phyloP scores from a whole-genome alignment of 78 protist species.

The Fonticula alba region DNA sequence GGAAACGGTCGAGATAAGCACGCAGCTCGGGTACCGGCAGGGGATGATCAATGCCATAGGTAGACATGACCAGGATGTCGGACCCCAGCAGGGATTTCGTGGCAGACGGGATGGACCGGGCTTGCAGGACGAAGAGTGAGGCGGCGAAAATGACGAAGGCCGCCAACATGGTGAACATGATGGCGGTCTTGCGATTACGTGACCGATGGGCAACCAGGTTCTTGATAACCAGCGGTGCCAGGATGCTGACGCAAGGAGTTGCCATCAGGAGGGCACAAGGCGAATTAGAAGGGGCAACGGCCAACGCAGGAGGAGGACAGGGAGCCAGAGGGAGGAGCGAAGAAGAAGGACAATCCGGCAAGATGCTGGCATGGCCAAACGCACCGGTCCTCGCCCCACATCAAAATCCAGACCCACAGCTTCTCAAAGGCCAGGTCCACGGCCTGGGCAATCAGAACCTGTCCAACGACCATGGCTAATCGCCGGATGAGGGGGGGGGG shows the following conservation, averaged over 20 bases:
- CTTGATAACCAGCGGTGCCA: conserved; percentile 31
- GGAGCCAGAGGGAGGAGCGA: not conserved
- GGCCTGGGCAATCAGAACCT: conserved; percentile 36
- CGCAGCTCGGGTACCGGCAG: too few relatives aligned
- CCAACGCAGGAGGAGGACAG: conserved; percentile 15
- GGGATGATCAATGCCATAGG: conserved; percentile 2
- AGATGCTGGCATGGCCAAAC: not conserved
- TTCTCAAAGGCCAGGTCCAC: conserved; percentile 34
- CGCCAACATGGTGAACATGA: conserved; percentile 56
- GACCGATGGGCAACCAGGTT: conserved; percentile 41
- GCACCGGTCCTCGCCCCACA: conserved; percentile 7
- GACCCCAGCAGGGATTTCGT: conserved; percentile 35
- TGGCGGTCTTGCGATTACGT: conserved; percentile 55
- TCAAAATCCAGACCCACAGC: not conserved
- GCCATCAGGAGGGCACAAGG: not conserved
- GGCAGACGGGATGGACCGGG: conserved; percentile 21
- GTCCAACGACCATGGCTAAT: conserved; percentile 46
- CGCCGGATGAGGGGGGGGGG: too few relatives aligned
- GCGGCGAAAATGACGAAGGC: conserved; percentile 71
- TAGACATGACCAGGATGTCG: conserved; percentile 22
- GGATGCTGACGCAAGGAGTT: too few relatives aligned
- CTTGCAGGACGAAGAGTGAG: conserved; percentile 45
- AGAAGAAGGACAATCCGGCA: not conserved
- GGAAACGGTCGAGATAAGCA: too few relatives aligned
- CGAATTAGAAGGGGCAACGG: too few relatives aligned